Percentiles rank a stretch among this genome's conserved stretches.
phyloP scores from a whole-genome alignment of 495 filamentous ascomycete genomes.

The Aspergillus egyptiacus region DNA sequence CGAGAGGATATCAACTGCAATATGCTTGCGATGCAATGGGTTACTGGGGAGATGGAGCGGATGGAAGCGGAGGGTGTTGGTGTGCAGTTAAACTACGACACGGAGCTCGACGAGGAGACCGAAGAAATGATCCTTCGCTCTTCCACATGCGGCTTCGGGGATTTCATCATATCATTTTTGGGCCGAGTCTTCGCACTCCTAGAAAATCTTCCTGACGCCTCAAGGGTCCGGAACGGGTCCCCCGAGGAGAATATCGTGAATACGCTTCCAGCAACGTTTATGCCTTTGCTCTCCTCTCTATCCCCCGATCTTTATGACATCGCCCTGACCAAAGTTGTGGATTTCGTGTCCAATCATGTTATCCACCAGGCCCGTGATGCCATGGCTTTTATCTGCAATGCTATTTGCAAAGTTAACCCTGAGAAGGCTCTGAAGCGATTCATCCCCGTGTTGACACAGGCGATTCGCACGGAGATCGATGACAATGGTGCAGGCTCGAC shows the following conservation, averaged over 20 bases:
- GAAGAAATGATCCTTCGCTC: constrained; percentile 92
- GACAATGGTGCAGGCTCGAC: constrained; percentile 96
- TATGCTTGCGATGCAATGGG: constrained; percentile 85
- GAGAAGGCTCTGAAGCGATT: constrained; percentile 86
- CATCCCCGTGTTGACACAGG: constrained; percentile 79
- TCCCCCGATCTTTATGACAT: constrained; percentile 91
- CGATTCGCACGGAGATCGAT: constrained; percentile 93
- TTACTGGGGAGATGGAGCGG: constrained; percentile 83
- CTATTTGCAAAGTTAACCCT: constrained; percentile 88
- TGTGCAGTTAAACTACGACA: constrained; percentile 77
- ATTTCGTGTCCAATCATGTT: constrained; percentile 92
- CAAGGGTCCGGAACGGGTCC: constrained; percentile 77
- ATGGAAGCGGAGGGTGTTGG: constrained; percentile 85
- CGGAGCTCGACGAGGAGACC: constrained; percentile 74
- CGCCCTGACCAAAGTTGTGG: constrained; percentile 81
- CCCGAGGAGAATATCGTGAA: constrained; percentile 98
- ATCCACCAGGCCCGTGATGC: constrained; percentile 96
- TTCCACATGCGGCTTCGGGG: constrained; percentile 86
- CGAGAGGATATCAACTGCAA: constrained; percentile 63
- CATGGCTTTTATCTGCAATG: constrained; percentile 98
- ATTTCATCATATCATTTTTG: constrained; percentile 84
- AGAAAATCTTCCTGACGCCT: constrained; percentile 89
- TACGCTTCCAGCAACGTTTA: constrained; percentile 85
- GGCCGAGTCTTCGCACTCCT: constrained; percentile 92
- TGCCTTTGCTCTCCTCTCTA: constrained; percentile 83